phyloP scores from a whole-genome alignment of 441 rosid genomes.

The Pelargonium cotyledonis region DNA sequence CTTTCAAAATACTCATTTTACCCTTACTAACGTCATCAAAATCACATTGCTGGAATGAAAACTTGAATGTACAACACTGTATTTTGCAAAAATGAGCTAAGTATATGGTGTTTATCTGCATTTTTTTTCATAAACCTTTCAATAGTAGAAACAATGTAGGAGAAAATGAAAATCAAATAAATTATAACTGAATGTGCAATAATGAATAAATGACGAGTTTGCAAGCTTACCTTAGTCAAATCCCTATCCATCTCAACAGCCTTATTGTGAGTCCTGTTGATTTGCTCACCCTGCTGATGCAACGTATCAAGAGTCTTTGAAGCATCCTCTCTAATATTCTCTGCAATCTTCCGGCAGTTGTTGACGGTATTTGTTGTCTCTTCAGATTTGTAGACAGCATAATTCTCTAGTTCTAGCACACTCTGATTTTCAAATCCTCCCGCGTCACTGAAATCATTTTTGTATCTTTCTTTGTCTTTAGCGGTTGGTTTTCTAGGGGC shows the following conservation, averaged over 20 bases:
- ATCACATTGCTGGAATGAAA: too few relatives aligned
- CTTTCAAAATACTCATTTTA: too few relatives aligned
- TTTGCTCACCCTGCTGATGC: slow-evolving; percentile 90
- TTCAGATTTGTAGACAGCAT: slow-evolving; percentile 76
- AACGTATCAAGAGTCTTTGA: slow-evolving; percentile 55
- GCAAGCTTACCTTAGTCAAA: too few relatives aligned
- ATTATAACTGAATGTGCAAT: not conserved
- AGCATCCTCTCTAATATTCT: slow-evolving; percentile 72
- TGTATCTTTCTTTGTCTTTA: slow-evolving; percentile 30
- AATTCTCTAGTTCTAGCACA: slow-evolving; percentile 70
- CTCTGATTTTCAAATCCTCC: slow-evolving; percentile 82
- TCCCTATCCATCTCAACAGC: too few relatives aligned
- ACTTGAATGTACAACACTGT: too few relatives aligned
- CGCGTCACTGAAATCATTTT: slow-evolving; percentile 58
- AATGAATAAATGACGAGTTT: not conserved
- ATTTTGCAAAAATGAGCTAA: too few relatives aligned
- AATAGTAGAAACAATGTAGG: not conserved
- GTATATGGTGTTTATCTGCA: too few relatives aligned
- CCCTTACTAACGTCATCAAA: too few relatives aligned
- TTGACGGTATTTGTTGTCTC: slow-evolving; percentile 75
- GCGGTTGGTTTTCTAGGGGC: too few relatives aligned
- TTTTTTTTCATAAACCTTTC: too few relatives aligned
- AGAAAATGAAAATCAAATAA: not conserved
- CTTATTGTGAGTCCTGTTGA: slow-evolving; percentile 49
- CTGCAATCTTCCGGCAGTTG: slow-evolving; percentile 73